Conservation (phyloP, 805 yeast species). For the Vanderwaltozyma verrucispora region DNA sequence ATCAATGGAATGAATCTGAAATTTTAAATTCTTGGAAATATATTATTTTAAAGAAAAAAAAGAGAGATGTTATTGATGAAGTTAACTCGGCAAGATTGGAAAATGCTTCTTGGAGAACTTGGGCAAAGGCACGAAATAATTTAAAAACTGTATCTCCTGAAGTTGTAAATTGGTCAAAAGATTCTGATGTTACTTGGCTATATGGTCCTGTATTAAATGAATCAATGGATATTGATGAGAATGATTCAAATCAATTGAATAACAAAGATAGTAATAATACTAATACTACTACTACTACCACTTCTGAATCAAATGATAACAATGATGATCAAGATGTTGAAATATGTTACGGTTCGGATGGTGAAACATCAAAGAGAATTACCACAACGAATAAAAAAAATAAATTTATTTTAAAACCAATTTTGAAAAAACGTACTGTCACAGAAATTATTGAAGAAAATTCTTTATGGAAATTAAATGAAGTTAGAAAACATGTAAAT, state of each 20-base stretch:
- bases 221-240: constrained; percentile 6
- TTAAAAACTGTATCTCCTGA: constrained; percentile 81
- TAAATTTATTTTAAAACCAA: constrained; percentile 53
- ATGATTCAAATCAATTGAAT: constrained; percentile 6
- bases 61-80: constrained; percentile 39
- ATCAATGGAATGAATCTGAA: constrained; percentile 91
- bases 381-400: constrained; percentile 9
- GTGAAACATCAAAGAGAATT: constrained; percentile 27
- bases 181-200: constrained; percentile 94
- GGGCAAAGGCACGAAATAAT: constrained; percentile 85
- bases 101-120: constrained; percentile 95
- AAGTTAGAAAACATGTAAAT: constrained; percentile 55
- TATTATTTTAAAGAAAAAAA: constrained; percentile 65
- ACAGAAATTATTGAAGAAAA: constrained; percentile 52
- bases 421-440: constrained; percentile 76
- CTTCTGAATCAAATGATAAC: background rate
- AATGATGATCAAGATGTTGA: constrained; percentile 3
- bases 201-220: constrained; percentile 61
- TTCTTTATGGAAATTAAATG: constrained; percentile 28
- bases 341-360: constrained; percentile 33
- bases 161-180: constrained; percentile 91
- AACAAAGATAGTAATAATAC: background rate
- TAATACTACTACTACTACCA: too few species aligned
- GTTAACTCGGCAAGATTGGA: constrained; percentile 75
- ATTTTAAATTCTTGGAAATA: constrained; percentile 95